Conservation (phyloP, 495 filamentous ascomycete species). For the Aspergillus diversus region DNA sequence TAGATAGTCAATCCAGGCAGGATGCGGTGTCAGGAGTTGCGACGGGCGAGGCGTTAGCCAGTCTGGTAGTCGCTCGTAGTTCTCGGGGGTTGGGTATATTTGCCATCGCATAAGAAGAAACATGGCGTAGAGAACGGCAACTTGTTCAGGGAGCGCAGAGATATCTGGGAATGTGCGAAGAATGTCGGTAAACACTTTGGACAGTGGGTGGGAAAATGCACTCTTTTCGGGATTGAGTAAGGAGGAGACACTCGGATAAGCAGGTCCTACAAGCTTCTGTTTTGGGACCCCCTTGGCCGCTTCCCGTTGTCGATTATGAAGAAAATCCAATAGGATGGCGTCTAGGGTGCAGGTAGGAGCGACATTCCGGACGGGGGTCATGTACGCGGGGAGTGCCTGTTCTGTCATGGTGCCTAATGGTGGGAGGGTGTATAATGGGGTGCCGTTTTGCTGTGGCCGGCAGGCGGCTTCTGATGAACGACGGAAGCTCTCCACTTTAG, state of each 20-base stretch:
- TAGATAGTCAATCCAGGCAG: conserved; percentile 77
- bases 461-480: conserved; percentile 33
- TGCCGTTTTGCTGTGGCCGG: conserved; percentile 28
- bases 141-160: conserved; percentile 68
- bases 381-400: conserved; percentile 35
- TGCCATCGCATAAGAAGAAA: conserved; percentile 85
- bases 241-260: conserved; percentile 75
- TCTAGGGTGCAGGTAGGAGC: conserved; percentile 74
- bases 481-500: conserved; percentile 40
- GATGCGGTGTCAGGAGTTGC: conserved; percentile 67
- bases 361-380: conserved; percentile 60
- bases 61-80: conserved; percentile 70
- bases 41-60: conserved; percentile 64
- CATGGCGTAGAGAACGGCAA: conserved; percentile 79
- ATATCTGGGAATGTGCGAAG: conserved; percentile 74
- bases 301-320: conserved; percentile 66
- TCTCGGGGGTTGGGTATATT: conserved; percentile 71
- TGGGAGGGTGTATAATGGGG: conserved; percentile 32
- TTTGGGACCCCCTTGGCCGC: conserved; percentile 61
- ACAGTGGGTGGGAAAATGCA: conserved; percentile 69
- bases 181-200: conserved; percentile 82
- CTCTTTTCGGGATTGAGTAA: conserved; percentile 68
- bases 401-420: conserved; percentile 26
- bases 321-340: conserved; percentile 73
- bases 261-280: conserved; percentile 68